A percentile compares a stretch with the other conserved stretches of the same genome.
phyloP scores from a whole-genome alignment of 2,329 filamentous ascomycete species.

The Claviceps pusilla region DNA sequence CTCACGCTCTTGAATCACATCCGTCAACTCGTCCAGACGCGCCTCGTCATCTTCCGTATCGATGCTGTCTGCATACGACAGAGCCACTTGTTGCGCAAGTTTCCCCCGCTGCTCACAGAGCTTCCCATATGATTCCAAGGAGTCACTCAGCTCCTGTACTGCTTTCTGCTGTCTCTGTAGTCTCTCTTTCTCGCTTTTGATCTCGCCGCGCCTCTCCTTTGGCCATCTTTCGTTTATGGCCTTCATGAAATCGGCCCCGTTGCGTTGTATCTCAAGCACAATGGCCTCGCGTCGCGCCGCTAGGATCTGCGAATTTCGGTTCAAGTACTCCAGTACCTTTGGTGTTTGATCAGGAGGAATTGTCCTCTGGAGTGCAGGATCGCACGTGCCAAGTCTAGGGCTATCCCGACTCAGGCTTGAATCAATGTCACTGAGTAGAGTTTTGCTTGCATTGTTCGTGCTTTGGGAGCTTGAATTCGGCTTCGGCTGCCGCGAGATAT shows the following conservation, averaged over 20 bases:
- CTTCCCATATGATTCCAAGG: slow-evolving; percentile 27
- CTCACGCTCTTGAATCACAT: slow-evolving; percentile 29
- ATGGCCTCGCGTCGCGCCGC: slow-evolving; percentile 23
- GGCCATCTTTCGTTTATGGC: slow-evolving; percentile 32
- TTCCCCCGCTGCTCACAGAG: slow-evolving; percentile 29
- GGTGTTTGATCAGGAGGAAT: slow-evolving; percentile 13
- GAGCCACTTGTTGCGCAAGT: slow-evolving; percentile 30
- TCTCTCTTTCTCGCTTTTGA: slow-evolving; percentile 35
- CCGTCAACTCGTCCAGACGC: slow-evolving; percentile 32
- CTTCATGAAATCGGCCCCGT: slow-evolving; percentile 31
- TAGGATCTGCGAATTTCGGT: slow-evolving; percentile 17
- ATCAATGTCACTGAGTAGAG: not conserved
- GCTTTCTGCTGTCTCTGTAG: slow-evolving; percentile 31
- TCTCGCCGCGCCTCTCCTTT: slow-evolving; percentile 27
- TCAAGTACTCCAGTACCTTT: slow-evolving; percentile 16
- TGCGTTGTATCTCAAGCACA: slow-evolving; percentile 29
- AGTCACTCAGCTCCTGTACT: slow-evolving; percentile 24
- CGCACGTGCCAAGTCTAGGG: not conserved
- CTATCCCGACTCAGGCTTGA: slow-evolving; percentile 2
- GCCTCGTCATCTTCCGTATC: slow-evolving; percentile 38
- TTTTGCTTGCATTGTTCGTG: not conserved
- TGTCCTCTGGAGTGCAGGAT: not conserved
- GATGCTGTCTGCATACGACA: slow-evolving; percentile 34
- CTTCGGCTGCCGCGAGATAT: not conserved
- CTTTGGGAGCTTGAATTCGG: not conserved